phyloP scores from a whole-genome alignment of 1,139 yeast genomes.

The Geotrichum carabidarum region DNA sequence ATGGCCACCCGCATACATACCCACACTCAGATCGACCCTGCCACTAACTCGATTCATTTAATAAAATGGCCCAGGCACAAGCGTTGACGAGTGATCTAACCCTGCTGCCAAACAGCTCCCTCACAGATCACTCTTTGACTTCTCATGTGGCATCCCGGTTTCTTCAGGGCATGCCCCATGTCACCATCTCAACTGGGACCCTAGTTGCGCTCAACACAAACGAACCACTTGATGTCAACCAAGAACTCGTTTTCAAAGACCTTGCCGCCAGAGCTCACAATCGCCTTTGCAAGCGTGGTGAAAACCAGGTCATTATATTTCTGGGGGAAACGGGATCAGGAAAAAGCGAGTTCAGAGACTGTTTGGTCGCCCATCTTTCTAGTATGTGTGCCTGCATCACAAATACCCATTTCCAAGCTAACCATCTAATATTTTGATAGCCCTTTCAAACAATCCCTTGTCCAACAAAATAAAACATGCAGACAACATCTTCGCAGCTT shows the following conservation, averaged over 20 bases:
- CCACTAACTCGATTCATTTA: background rate
- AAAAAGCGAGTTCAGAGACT: slow-evolving; percentile 39
- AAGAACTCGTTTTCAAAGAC: slow-evolving; percentile 38
- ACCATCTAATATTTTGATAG: slow-evolving; percentile 18
- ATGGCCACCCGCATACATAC: background rate
- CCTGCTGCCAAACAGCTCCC: slow-evolving; percentile 35
- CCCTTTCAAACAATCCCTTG: slow-evolving; percentile 39
- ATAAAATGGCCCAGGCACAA: slow-evolving; percentile 6
- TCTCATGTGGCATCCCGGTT: slow-evolving; percentile 43
- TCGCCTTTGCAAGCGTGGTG: slow-evolving; percentile 38
- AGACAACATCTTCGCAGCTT: slow-evolving; percentile 37
- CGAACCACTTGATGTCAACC: slow-evolving; percentile 37
- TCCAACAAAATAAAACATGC: slow-evolving; percentile 37
- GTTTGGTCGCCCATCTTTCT: slow-evolving; percentile 34
- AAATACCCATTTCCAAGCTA: background rate
- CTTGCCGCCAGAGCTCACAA: slow-evolving; percentile 40
- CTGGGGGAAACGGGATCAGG: slow-evolving; percentile 43
- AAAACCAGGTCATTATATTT: slow-evolving; percentile 39
- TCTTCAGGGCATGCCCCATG: slow-evolving; percentile 42
- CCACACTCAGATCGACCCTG: background rate
- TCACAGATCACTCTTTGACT: slow-evolving; percentile 41
- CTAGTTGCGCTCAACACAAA: slow-evolving; percentile 41
- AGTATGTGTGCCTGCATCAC: slow-evolving; percentile 25
- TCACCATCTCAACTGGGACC: slow-evolving; percentile 39
- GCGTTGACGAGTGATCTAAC: slow-evolving; percentile 38